Percentiles rank a stretch among this genome's conserved stretches.
Conservation (phyloP, 106 monocot genomes). For the Dioscorea alata region DNA sequence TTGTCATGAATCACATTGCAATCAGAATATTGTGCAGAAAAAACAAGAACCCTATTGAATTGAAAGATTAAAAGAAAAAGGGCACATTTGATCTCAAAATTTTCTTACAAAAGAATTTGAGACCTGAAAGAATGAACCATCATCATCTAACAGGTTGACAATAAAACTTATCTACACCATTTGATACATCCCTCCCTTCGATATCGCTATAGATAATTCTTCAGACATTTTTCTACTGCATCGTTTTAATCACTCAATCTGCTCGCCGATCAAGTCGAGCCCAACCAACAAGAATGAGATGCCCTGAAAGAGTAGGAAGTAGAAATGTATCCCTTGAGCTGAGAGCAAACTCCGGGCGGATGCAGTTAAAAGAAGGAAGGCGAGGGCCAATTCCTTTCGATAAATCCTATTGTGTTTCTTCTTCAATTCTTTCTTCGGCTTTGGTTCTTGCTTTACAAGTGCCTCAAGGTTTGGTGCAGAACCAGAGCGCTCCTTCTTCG, state of each 20-base stretch:
- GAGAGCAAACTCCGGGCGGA: slow-evolving; percentile 70
- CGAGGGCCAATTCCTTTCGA: slow-evolving; percentile 63
- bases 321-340: slow-evolving; percentile 84
- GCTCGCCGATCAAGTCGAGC: slow-evolving; percentile 74
- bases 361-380: slow-evolving; percentile 66
- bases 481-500: slow-evolving; percentile 20
- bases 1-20: too few species aligned
- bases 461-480: slow-evolving; percentile 51
- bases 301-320: slow-evolving; percentile 85
- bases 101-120: slow-evolving; percentile 47
- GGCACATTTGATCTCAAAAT: slow-evolving; percentile 21
- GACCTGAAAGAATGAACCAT: slow-evolving; percentile 35
- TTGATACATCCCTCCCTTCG: background rate
- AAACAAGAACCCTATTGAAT: slow-evolving; percentile 1
- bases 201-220: background rate
- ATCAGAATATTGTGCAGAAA: background rate
- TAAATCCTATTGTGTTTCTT: slow-evolving; percentile 89
- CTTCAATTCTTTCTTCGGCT: slow-evolving; percentile 28
- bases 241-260: slow-evolving; percentile 45
- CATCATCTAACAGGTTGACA: slow-evolving; percentile 27
- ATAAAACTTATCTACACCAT: slow-evolving; percentile 32
- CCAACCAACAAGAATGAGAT: slow-evolving; percentile 73
- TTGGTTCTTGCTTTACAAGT: slow-evolving; percentile 28
- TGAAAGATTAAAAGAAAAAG: slow-evolving; percentile 22
- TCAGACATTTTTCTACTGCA: background rate